Evolutionary conservation across 2,329 filamentous ascomycete species (phyloP), one percentile per base, ranked within the genome.

Genomic region (Colletotrichum ledebouriae): DNA sequence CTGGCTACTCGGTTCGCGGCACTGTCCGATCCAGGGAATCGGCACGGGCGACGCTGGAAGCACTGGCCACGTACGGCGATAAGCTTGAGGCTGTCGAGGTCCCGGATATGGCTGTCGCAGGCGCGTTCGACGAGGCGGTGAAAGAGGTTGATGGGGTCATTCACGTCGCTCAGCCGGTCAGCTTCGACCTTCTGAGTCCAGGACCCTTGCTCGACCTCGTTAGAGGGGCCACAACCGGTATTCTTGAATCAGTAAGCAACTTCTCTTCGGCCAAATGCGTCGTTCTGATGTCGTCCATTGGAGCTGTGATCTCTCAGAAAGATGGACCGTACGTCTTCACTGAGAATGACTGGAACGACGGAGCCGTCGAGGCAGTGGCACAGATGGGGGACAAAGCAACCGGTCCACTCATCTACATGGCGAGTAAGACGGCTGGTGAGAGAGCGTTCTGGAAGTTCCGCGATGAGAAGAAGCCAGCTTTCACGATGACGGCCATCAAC

Each of bases 401-500:
- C 2, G 47, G 25, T 9, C 74, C 76, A 34, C 29, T 44, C 55
- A 22, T 58, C 39, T 79, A 79, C 49, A 25, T 59, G 0, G 76
- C 76, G 2, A 78, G 76, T 69, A 79, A 79, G 67, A 71, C 70
- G 6, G 73, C 73, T 2, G 75, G 76, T 1, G 77, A 79, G 69
- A 71, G 60, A 47, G 74, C 73, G 12, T 72, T 78, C 29, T 80
- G 78, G 79, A 69, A 72, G 34, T 80, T 78, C 52, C 66, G 75
- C 15, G 73, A 77, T 6, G 76, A 78, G 41, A 70, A 75, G 46
- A 75, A 81, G 67, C 57, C 57, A 2, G 25, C 44, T 12, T 84
- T 83, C 53, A 74, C 78, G 1, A 74, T 82, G 59, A 75, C 79
- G 20, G 73, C 77, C 3, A 70, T 84, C 15, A 81, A 82, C 55